Evolutionary conservation across 2,329 filamentous ascomycete species (phyloP), one percentile per base, ranked within the genome.

Genomic region (Botrytis sinoallii): DNA sequence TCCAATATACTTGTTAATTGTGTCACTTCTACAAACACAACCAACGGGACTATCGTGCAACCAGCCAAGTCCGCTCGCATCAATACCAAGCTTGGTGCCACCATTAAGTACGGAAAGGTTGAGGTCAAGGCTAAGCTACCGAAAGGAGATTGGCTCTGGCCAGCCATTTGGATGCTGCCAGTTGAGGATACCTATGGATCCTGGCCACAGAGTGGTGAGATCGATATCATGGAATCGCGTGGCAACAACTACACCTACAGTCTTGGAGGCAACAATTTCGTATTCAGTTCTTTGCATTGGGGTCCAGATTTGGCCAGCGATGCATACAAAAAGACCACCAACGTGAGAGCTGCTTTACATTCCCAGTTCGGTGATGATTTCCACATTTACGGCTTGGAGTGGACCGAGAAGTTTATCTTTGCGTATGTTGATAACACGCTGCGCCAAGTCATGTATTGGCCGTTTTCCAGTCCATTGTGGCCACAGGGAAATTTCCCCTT

Each of bases 121-220:
- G 92, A 97, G 81, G 93, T 97, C 9, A 90, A 87, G 2, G 93
- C 93, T 40, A 91, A 91, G 82, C 84, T 96, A 38, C 93, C 93
- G 5, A 82, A 85, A 67, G 93, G 93, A 71, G 93, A 96, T 83
- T 96, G 93, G 93, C 87, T 97, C 20, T 96, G 93, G 93, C 93
- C 93, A 4, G 92, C 93, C n/a, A 95, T 97, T 79, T 95, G 92
- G 92, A 93, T 97, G 92, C 85, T 96, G 85, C 93, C 93, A 1
- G 89, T 89, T 67, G 85, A 91, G 63, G 86, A 90, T 73, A 90
- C 85, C 0, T 97, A 96, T 81, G 93, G 93, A 1, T 79, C 86
- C 1, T 97, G 93, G 93, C 93, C 93, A 3, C 83, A 85, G 10
- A 94, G 92, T 16, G 93, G 93, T 64, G 93, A 96, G 82, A 96